These are phyloP conservation scores for Gliomastix tumulicola DNA, from an alignment of 2,329 filamentous ascomycete species.

Conservation along the genomic window DNA sequence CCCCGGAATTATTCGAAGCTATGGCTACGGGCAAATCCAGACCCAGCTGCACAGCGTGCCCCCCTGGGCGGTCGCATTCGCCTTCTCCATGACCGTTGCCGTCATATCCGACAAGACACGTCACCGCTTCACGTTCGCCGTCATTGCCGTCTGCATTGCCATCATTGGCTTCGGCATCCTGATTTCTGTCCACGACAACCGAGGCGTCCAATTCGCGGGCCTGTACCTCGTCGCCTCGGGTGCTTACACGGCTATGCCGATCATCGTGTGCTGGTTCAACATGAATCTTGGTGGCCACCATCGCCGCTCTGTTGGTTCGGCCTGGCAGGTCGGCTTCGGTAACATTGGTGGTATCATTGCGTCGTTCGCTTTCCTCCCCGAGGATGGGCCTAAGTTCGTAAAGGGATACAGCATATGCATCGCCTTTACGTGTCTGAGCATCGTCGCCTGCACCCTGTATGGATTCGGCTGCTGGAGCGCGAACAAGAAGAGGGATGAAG, in stretches of 20 bases:
- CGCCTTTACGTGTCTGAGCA: slow-evolving; percentile 63
- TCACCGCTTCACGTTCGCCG: slow-evolving; percentile 69
- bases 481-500: slow-evolving; percentile 53
- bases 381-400: slow-evolving; percentile 62
- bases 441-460: slow-evolving; percentile 54
- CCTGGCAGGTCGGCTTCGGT: slow-evolving; percentile 73
- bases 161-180: slow-evolving; percentile 73
- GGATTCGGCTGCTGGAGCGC: slow-evolving; percentile 47
- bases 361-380: slow-evolving; percentile 60
- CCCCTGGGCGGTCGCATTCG: slow-evolving; percentile 64
- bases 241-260: slow-evolving; percentile 81
- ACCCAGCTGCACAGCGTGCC: slow-evolving; percentile 53
- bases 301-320: slow-evolving; percentile 61
- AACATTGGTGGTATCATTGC: slow-evolving; percentile 76
- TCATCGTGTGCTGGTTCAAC: slow-evolving; percentile 77
- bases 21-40: slow-evolving; percentile 52
- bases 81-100: slow-evolving; percentile 69
- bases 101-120: slow-evolving; percentile 61
- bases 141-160: slow-evolving; percentile 63
- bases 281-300: slow-evolving; percentile 74
- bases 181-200: slow-evolving; percentile 62
- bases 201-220: slow-evolving; percentile 63
- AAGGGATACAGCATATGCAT: slow-evolving; percentile 74
- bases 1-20: slow-evolving; percentile 62
- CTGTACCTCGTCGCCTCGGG: slow-evolving; percentile 79